Evolutionary conservation across 2,329 filamentous ascomycete genomes (phyloP), one percentile per base, ranked within the genome.

Genomic region (Tolypocladium pustulatum): DNA sequence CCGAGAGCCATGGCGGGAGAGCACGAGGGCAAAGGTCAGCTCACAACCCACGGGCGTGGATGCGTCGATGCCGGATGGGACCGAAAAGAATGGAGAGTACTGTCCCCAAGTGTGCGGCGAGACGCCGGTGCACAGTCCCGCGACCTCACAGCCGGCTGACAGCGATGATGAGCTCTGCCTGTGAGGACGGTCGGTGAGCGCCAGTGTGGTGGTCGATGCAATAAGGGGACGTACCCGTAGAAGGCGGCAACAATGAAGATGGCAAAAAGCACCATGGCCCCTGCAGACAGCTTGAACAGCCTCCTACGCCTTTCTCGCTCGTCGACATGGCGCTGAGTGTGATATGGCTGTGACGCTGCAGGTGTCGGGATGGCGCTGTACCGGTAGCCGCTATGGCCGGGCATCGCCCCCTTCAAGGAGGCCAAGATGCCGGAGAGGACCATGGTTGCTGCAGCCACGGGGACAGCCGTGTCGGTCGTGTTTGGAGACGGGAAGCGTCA

Each of bases 1-100:
- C 57, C 92, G 83, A 41, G 90, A 89, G 54, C 91, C 92, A 69
- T 97, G 92, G 2, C 92, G 85, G 27, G 90, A 91, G 54, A 97
- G 80, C 30, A 92, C 77, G 67, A 92, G 88, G 1, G 82, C 92
- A 72, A 96, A 93, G 3, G 86, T 93, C 65, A 93, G 75, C 15
- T 81, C 75, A 73, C 92, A 97, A n/a, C 77, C 78, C 0, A 76
- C 64, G 0, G 91, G 91, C 0, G 88, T 75, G 9, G 77, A 76
- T 8, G 78, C 65, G 20, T 83, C 76, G 56, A 90, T 82, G 3
- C 82, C 76, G 1, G 88, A 91, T 8, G 85, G 81, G 0, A 92
- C 86, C 1, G 86, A 81, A 73, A 89, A 96, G 74, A 85, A 95
- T 2, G 91, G 90, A 22, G 90, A 88, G 71, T 96, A 96, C 70